Conservation (phyloP, 2,329 filamentous ascomycete genomes). For the Alternaria tenuissima region DNA sequence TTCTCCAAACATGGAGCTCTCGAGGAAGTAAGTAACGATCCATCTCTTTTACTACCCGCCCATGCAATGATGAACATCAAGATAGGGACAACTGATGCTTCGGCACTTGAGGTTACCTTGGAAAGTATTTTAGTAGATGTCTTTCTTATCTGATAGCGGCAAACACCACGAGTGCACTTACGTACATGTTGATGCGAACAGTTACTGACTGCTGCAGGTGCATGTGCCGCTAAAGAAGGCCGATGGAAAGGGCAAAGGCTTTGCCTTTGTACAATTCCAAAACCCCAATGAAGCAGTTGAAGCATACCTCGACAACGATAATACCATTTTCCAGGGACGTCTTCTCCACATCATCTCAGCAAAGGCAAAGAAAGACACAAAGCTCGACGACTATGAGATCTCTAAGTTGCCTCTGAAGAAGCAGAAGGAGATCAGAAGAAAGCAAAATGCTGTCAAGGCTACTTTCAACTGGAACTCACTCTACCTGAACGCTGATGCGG, state of each 20-base stretch:
- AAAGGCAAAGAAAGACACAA: slow-evolving; percentile 79
- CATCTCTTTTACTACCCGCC: slow-evolving; percentile 26
- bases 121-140: slow-evolving; percentile 99
- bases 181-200: not conserved
- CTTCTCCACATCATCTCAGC: slow-evolving; percentile 90
- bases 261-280: slow-evolving; percentile 83
- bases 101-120: slow-evolving; percentile 87
- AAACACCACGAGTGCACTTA: slow-evolving; percentile 4
- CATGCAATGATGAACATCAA: slow-evolving; percentile 82
- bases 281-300: slow-evolving; percentile 76
- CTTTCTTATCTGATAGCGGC: slow-evolving; percentile 80
- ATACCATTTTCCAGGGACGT: slow-evolving; percentile 88
- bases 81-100: slow-evolving; percentile 99
- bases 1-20: slow-evolving; percentile 78
- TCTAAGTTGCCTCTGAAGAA: slow-evolving; percentile 94
- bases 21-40: slow-evolving; percentile 77
- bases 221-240: slow-evolving; percentile 79
- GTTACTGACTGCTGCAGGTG: slow-evolving; percentile 66
- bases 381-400: slow-evolving; percentile 85
- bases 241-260: slow-evolving; percentile 82
- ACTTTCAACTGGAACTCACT: slow-evolving; percentile 99
- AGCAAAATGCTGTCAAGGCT: slow-evolving; percentile 77
- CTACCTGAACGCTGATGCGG: slow-evolving; percentile 94
- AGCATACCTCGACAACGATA: slow-evolving; percentile 82
- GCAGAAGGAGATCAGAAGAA: slow-evolving; percentile 88